Conservation (phyloP, 2,329 filamentous ascomycete species). For the Aspergillus persii region DNA sequence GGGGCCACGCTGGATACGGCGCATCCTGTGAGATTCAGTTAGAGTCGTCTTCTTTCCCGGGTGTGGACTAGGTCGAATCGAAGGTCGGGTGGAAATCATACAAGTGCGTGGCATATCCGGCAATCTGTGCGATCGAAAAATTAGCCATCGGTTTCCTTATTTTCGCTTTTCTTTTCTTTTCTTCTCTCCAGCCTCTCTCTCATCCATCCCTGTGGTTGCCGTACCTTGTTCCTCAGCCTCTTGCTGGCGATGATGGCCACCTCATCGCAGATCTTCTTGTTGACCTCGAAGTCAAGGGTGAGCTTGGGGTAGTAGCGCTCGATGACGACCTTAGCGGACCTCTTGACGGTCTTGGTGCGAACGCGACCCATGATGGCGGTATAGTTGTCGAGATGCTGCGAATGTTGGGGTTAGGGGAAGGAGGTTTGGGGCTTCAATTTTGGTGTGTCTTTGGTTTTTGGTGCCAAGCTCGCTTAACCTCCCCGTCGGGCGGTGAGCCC, state of each 20-base stretch:
- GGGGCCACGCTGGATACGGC: conserved; percentile 98
- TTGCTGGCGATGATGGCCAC: conserved; percentile 99
- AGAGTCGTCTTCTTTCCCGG: background rate
- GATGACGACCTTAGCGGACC: conserved; percentile 99
- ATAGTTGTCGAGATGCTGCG: background rate
- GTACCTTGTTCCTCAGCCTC: conserved; percentile 98
- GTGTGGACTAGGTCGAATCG: background rate
- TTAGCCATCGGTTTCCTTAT: background rate
- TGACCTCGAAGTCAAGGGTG: conserved; percentile 99
- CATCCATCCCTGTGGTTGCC: conserved; percentile 13
- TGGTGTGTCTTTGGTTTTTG: conserved; percentile 3
- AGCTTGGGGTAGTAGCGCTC: conserved; percentile 97
- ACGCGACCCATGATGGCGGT: conserved; percentile 50
- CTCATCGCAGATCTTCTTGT: conserved; percentile 99
- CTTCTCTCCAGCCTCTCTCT: background rate
- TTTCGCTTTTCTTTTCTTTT: too few species aligned
- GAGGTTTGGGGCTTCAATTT: background rate
- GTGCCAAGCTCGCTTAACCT: conserved; percentile 3
- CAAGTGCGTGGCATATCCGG: conserved; percentile 94
- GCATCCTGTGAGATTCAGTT: conserved; percentile 61
- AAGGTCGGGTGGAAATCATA: conserved; percentile 2
- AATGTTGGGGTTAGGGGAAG: background rate
- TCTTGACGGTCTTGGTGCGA: conserved; percentile 65
- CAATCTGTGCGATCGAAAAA: conserved; percentile 61
- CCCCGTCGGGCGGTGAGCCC: background rate